Evolutionary conservation across 305 asterid species (phyloP).

Genomic region (Solanum hybrid): DNA sequence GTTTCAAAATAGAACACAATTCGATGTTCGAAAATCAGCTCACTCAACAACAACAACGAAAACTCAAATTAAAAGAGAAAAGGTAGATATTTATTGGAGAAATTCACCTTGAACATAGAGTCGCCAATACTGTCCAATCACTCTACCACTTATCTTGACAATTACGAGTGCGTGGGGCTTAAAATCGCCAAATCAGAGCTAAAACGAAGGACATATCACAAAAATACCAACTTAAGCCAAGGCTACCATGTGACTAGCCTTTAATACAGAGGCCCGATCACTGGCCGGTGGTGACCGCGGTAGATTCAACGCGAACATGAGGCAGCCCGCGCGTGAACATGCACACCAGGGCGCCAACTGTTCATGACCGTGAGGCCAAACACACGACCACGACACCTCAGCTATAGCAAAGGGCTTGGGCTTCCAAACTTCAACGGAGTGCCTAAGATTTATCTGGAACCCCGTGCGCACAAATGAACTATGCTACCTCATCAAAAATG

Average conservation of each 20-base stretch:
- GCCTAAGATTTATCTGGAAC: too few species aligned
- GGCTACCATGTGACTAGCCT: not conserved
- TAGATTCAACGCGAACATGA: too few species aligned
- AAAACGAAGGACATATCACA: not conserved
- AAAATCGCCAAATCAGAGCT: not conserved
- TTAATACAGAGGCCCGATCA: too few species aligned
- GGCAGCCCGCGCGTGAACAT: fast-evolving
- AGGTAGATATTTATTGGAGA: not conserved
- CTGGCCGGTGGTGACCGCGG: too few species aligned
- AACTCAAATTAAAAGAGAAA: not conserved
- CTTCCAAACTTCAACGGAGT: too few species aligned
- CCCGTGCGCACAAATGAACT: too few species aligned
- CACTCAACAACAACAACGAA: not conserved
- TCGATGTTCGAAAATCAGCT: too few species aligned
- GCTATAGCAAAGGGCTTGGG: too few species aligned
- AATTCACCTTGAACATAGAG: not conserved
- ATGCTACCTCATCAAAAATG: too few species aligned
- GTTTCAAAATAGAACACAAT: not conserved
- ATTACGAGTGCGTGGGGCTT: not conserved
- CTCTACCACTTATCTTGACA: not conserved
- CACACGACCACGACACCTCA: too few species aligned
- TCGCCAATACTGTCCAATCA: not conserved
- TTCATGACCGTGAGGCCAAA: too few species aligned
- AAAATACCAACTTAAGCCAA: not conserved
- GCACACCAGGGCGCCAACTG: fast-evolving